Conservation (phyloP, 768 basidiomycete genomes). For the Phaffia australis region DNA sequence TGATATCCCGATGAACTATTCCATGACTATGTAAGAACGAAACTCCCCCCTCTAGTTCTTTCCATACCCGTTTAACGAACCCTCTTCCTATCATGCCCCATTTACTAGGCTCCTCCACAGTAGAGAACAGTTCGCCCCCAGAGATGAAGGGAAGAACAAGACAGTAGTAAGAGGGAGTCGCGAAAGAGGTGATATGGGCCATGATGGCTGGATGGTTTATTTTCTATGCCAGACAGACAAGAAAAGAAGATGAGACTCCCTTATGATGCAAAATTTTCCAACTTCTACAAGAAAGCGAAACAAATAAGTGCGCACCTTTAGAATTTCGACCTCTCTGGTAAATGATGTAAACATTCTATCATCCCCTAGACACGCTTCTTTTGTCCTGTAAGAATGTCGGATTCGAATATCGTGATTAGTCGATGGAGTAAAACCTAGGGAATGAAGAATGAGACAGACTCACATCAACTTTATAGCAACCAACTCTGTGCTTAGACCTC, state of each 20-base stretch:
- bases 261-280: neutral
- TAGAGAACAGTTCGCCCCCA: conserved; percentile 71
- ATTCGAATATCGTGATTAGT: no score
- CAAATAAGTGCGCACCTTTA: conserved; percentile 48
- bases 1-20: conserved; percentile 82
- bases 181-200: conserved; percentile 57
- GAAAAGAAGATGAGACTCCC: neutral
- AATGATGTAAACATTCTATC: conserved; percentile 67
- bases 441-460: neutral
- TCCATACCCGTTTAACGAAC: conserved; percentile 58
- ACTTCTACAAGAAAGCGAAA: conserved; percentile 8
- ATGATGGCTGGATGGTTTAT: conserved; percentile 74
- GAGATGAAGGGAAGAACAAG: conserved; percentile 64
- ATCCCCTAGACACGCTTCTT: conserved; percentile 45
- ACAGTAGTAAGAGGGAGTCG: conserved; percentile 60
- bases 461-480: conserved; percentile 51
- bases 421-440: neutral
- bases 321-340: conserved; percentile 69
- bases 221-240: conserved; percentile 43
- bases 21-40: conserved; percentile 79
- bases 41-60: conserved; percentile 64
- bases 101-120: conserved; percentile 47
- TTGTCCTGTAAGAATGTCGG: conserved; percentile 28
- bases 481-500: conserved; percentile 34
- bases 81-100: conserved; percentile 32